Evolutionary conservation across 2,329 filamentous ascomycete genomes (phyloP).

Genomic region (Penicillium sp.): DNA sequence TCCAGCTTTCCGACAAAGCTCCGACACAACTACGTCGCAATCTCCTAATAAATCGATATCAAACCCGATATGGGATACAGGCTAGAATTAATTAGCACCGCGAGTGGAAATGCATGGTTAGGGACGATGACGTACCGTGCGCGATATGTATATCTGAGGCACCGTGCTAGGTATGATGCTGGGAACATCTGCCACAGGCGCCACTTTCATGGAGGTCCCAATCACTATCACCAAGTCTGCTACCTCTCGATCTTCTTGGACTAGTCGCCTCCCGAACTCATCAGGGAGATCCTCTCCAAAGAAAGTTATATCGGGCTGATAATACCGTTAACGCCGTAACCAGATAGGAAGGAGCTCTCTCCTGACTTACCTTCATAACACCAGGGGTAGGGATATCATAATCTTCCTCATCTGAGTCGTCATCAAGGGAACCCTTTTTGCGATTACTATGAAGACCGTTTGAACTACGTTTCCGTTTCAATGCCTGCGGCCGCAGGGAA

Average conservation of each 20-base stretch:
- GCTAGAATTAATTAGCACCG: conserved; percentile 37
- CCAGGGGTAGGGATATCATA: conserved; percentile 66
- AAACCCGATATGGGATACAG: conserved; percentile 85
- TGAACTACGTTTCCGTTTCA: conserved; percentile 52
- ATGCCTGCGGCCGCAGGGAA: conserved; percentile 42
- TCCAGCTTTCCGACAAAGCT: conserved; percentile 74
- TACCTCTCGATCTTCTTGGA: conserved; percentile 72
- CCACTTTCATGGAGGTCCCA: conserved; percentile 92
- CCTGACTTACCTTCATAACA: conserved; percentile 65
- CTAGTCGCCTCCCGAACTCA: conserved; percentile 74
- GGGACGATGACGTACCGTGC: conserved; percentile 52
- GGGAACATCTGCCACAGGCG: conserved; percentile 88
- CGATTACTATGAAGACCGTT: conserved; percentile 49
- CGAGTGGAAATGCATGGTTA: not conserved
- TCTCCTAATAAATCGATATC: conserved; percentile 96
- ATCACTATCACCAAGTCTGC: conserved; percentile 94
- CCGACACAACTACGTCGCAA: conserved; percentile 83
- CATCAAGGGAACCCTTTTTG: conserved; percentile 53
- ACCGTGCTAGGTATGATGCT: conserved; percentile 73
- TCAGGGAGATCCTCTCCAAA: conserved; percentile 88
- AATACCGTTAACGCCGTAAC: not conserved
- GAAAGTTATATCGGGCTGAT: conserved; percentile 89
- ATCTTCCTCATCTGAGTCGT: conserved; percentile 56
- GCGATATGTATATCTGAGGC: conserved; percentile 86
- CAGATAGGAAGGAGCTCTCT: not conserved